Conservation (phyloP, 352 stramenopile species). For the Pythium chondricola region DNA sequence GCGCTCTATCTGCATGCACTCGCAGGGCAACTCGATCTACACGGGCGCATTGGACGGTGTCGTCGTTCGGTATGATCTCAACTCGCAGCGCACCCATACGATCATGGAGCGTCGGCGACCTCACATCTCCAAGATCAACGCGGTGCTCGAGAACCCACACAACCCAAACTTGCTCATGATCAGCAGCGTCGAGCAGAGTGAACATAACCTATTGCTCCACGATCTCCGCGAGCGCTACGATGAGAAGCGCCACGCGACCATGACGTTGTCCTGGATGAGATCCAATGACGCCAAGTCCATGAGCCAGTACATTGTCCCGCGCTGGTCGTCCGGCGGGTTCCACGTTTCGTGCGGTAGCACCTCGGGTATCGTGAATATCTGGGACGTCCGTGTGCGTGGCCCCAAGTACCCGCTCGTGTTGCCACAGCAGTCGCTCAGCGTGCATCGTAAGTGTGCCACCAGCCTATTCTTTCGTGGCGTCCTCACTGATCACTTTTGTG, state of each 20-base stretch:
- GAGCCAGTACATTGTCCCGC: conserved; percentile 82
- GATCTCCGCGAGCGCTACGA: conserved; percentile 57
- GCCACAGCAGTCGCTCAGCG: conserved; percentile 65
- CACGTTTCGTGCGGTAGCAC: conserved; percentile 40
- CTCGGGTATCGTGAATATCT: conserved; percentile 38
- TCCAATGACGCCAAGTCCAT: conserved; percentile 47
- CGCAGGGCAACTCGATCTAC: conserved; percentile 53
- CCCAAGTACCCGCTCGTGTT: conserved; percentile 42
- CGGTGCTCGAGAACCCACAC: conserved; percentile 73
- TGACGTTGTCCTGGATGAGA: conserved; percentile 61
- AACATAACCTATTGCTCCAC: conserved; percentile 69
- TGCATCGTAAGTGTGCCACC: conserved; percentile 61
- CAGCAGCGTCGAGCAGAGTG: conserved; percentile 55
- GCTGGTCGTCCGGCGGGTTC: conserved; percentile 55
- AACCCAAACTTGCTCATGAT: conserved; percentile 77
- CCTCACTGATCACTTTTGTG: conserved; percentile 2
- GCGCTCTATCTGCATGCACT: conserved; percentile 70
- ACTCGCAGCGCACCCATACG: conserved; percentile 26
- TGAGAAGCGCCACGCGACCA: conserved; percentile 24
- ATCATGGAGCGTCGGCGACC: conserved; percentile 73
- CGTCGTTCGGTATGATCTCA: conserved; percentile 67
- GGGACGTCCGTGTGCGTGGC: conserved; percentile 68
- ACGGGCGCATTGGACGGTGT: conserved; percentile 68
- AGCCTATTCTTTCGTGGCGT: neutral
- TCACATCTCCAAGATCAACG: conserved; percentile 80